Evolutionary conservation across 139 green algal genomes (phyloP).

Genomic region (Pleodorina starrii): DNA sequence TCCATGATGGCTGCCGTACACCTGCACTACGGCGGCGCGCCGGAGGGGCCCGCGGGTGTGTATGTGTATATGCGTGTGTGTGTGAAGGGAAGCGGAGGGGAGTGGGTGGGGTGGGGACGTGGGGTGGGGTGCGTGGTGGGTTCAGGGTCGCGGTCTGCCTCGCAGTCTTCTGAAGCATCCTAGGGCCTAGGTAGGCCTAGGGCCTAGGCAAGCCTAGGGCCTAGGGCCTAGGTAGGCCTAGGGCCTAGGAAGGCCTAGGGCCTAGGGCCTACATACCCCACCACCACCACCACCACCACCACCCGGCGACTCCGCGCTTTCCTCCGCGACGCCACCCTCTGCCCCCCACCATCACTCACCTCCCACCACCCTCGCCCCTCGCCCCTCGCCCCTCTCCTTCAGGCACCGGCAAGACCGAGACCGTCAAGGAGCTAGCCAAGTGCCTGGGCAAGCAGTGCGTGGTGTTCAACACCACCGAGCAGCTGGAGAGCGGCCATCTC

Average conservation of each 20-base stretch:
- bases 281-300: too few species aligned
- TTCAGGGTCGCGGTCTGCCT: not conserved
- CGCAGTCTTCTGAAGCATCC: not conserved
- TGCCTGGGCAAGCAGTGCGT: conserved; percentile 83
- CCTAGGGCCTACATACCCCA: too few species aligned
- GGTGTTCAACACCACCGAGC: conserved; percentile 83
- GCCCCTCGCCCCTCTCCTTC: too few species aligned
- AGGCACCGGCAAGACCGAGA: conserved; percentile 89
- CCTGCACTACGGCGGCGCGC: conserved; percentile 75
- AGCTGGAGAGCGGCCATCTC: conserved; percentile 62
- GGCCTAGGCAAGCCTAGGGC: too few species aligned
- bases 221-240: too few species aligned
- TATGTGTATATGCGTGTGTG: not conserved
- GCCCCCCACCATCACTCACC: not conserved
- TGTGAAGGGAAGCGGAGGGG: not conserved
- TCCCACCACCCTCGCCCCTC: too few species aligned
- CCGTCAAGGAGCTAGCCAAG: conserved; percentile 83
- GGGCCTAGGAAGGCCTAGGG: too few species aligned
- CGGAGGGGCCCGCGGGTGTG: conserved; percentile 57
- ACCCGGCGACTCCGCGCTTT: too few species aligned
- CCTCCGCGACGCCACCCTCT: too few species aligned
- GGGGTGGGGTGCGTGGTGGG: not conserved
- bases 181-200: too few species aligned
- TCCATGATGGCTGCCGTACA: conserved; percentile 63
- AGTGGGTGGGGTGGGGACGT: not conserved